A percentile compares a stretch with the other conserved stretches of the same genome.
These are phyloP conservation scores for Diversispora eburnea DNA, from an alignment of 192 early-diverging fungal species.

Conservation along the genomic window DNA sequence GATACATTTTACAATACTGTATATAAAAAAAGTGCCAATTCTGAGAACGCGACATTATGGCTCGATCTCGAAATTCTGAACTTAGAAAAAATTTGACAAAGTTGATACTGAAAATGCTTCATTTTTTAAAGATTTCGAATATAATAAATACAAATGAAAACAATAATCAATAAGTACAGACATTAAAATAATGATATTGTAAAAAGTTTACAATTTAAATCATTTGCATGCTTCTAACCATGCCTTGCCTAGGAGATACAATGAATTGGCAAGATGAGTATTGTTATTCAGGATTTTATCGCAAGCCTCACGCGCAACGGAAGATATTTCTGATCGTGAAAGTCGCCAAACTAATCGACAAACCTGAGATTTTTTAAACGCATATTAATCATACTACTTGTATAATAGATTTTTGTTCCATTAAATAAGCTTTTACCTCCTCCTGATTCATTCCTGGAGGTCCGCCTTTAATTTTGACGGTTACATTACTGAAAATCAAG, in stretches of 20 bases:
- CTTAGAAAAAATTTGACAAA: too few species aligned
- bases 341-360: not conserved
- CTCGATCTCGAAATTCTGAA: too few species aligned
- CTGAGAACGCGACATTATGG: too few species aligned
- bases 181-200: too few species aligned
- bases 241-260: not conserved
- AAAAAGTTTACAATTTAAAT: not conserved
- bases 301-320: not conserved
- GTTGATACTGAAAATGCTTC: too few species aligned
- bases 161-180: too few species aligned
- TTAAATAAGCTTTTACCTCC: constrained; percentile 3
- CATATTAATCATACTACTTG: not conserved
- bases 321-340: not conserved
- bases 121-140: too few species aligned
- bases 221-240: not conserved
- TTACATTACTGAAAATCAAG: not conserved
- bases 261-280: not conserved
- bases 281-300: not conserved
- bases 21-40: too few species aligned
- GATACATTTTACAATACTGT: too few species aligned
- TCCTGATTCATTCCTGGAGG: not conserved
- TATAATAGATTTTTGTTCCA: not conserved
- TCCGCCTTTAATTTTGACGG: not conserved
- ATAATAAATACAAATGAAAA: too few species aligned
- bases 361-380: not conserved